phyloP scores from a whole-genome alignment of 768 basidiomycete species.

The Hypholoma fasciculare region DNA sequence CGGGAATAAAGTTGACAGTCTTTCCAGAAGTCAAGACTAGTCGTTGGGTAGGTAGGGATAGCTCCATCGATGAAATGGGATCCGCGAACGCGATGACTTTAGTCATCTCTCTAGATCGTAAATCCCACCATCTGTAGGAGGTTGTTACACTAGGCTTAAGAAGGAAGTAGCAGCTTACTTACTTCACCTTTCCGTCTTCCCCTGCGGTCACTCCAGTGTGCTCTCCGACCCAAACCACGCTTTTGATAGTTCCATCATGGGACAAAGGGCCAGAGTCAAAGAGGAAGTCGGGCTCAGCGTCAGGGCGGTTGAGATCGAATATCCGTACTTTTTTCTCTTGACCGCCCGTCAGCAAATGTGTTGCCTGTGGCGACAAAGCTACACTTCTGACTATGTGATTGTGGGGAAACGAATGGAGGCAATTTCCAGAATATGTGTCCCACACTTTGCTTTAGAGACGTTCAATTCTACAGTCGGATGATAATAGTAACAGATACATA shows the following conservation, averaged over 20 bases:
- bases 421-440: slow-evolving; percentile 90
- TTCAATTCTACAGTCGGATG: too few species aligned
- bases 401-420: slow-evolving; percentile 94
- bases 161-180: slow-evolving; percentile 18
- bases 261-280: slow-evolving; percentile 59
- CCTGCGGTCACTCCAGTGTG: slow-evolving; percentile 86
- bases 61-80: slow-evolving; percentile 93
- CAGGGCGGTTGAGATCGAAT: slow-evolving; percentile 85
- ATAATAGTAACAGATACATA: slow-evolving; percentile 39
- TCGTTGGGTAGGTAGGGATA: slow-evolving; percentile 77
- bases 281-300: slow-evolving; percentile 85
- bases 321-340: slow-evolving; percentile 98
- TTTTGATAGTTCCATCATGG: slow-evolving; percentile 90
- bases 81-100: slow-evolving; percentile 72
- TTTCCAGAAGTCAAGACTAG: slow-evolving; percentile 91
- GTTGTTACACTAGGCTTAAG: slow-evolving; percentile 15
- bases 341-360: slow-evolving; percentile 84
- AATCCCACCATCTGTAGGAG: slow-evolving; percentile 88
- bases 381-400: slow-evolving; percentile 98
- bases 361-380: slow-evolving; percentile 71
- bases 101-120: slow-evolving; percentile 73
- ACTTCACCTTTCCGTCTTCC: slow-evolving; percentile 93
- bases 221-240: slow-evolving; percentile 91
- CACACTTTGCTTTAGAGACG: slow-evolving; percentile 75
- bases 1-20: slow-evolving; percentile 89